Conservation (phyloP, 805 yeast species). For the Wickerhamomyces bisporus region DNA sequence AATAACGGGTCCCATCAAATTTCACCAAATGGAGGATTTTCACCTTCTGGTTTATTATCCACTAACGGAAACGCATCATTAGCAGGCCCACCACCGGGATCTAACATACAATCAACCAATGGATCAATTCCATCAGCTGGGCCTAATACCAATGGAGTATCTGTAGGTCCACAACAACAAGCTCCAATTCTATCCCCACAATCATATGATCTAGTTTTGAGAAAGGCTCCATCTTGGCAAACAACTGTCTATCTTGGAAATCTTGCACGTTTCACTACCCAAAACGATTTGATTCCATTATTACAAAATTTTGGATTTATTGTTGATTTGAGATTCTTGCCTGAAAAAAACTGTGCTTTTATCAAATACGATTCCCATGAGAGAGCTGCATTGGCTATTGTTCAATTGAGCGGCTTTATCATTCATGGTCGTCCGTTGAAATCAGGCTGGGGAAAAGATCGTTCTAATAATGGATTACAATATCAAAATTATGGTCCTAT, state of each 20-base stretch:
- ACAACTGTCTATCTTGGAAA: slow-evolving; percentile 87
- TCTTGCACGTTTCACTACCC: slow-evolving; percentile 70
- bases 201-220: slow-evolving; percentile 62
- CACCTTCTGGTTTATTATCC: too few species aligned
- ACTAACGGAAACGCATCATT: too few species aligned
- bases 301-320: slow-evolving; percentile 78
- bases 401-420: slow-evolving; percentile 64
- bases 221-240: slow-evolving; percentile 79
- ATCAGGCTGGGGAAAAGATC: slow-evolving; percentile 84
- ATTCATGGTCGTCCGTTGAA: slow-evolving; percentile 74
- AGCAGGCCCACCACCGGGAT: too few species aligned
- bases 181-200: slow-evolving; percentile 35
- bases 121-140: too few species aligned
- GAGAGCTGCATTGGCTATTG: slow-evolving; percentile 83
- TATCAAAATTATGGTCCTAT: slow-evolving; percentile 12
- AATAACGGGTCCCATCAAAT: slow-evolving; percentile 1
- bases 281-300: slow-evolving; percentile 66
- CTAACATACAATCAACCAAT: not conserved
- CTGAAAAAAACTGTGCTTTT: slow-evolving; percentile 85
- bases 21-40: not conserved
- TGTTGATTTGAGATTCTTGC: slow-evolving; percentile 72
- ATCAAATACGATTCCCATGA: slow-evolving; percentile 85
- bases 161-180: not conserved
- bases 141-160: too few species aligned
- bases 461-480: slow-evolving; percentile 26